Conservation (phyloP, 2,329 filamentous ascomycete genomes). For the Akanthomyces uredinophilus region DNA sequence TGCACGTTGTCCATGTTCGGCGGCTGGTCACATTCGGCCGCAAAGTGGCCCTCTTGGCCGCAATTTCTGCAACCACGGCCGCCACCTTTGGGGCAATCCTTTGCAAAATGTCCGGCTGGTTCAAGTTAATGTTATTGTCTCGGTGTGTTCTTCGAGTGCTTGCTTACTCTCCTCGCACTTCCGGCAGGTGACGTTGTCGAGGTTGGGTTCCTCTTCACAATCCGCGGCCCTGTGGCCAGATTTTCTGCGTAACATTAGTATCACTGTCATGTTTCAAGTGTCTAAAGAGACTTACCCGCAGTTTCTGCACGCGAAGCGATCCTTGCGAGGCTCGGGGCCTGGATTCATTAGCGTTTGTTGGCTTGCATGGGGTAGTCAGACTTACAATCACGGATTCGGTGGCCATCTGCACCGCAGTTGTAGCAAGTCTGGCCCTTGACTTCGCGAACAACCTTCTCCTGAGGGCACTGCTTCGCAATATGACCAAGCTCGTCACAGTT, state of each 20-base stretch:
- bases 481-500: constrained; percentile 65
- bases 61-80: constrained; percentile 58
- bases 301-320: constrained; percentile 64
- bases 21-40: constrained; percentile 45
- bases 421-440: constrained; percentile 51
- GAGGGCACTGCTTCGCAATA: constrained; percentile 51
- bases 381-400: constrained; percentile 66
- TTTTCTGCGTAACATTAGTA: constrained; percentile 30
- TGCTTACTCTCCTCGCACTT: constrained; percentile 57
- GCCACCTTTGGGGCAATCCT: constrained; percentile 59
- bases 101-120: constrained; percentile 55
- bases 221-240: constrained; percentile 46
- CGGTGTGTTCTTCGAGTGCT: not conserved
- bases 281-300: constrained; percentile 43
- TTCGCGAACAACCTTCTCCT: constrained; percentile 50
- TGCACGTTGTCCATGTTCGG: constrained; percentile 41
- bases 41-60: constrained; percentile 55
- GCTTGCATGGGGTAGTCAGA: constrained; percentile 13
- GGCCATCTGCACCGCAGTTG: constrained; percentile 60
- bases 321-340: constrained; percentile 56
- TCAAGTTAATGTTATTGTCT: constrained; percentile 7
- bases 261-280: not conserved
- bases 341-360: constrained; percentile 15
- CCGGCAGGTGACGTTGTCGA: constrained; percentile 59
- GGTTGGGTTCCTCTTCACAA: constrained; percentile 56